These are phyloP conservation scores for Chenopodium suecicum DNA, from an alignment of 148 eudicot genomes.

Conservation along the genomic window DNA sequence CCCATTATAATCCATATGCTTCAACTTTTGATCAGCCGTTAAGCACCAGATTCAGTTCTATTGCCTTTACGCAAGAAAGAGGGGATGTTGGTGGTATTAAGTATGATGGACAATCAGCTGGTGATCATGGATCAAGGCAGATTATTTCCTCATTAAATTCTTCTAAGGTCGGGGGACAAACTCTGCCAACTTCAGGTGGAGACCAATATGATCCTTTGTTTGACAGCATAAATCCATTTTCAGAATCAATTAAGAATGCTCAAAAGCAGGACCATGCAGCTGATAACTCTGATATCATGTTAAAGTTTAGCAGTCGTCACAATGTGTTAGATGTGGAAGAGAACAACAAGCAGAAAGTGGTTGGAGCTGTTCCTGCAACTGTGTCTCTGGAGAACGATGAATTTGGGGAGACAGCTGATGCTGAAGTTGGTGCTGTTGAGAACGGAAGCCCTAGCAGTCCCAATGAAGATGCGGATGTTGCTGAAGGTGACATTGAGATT, in stretches of 20 bases:
- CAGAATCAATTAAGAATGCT: constrained; percentile 51
- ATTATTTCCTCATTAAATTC: constrained; percentile 36
- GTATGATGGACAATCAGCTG: constrained; percentile 40
- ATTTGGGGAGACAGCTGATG: constrained; percentile 92
- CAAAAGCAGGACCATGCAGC: constrained; percentile 44
- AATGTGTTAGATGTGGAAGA: constrained; percentile 51
- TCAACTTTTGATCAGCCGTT: constrained; percentile 89
- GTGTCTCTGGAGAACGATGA: constrained; percentile 61
- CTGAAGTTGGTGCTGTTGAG: constrained; percentile 77
- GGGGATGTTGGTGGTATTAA: constrained; percentile 36
- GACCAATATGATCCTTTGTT: constrained; percentile 90
- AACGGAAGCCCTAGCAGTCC: constrained; percentile 59
- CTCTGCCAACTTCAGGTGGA: constrained; percentile 44
- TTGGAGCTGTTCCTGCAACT: constrained; percentile 40
- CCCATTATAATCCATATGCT: constrained; percentile 82
- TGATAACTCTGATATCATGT: constrained; percentile 43
- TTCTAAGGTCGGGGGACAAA: constrained; percentile 34
- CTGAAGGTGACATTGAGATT: constrained; percentile 67
- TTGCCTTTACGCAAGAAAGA: constrained; percentile 42
- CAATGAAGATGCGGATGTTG: constrained; percentile 39
- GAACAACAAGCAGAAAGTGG: constrained; percentile 49
- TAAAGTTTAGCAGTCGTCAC: constrained; percentile 45
- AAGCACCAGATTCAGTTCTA: constrained; percentile 58
- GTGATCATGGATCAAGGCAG: constrained; percentile 32
- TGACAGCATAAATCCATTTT: constrained; percentile 89